These are phyloP conservation scores for Trichophyton mentagrophytes DNA, from an alignment of 2,329 filamentous ascomycete genomes.

Conservation along the genomic window DNA sequence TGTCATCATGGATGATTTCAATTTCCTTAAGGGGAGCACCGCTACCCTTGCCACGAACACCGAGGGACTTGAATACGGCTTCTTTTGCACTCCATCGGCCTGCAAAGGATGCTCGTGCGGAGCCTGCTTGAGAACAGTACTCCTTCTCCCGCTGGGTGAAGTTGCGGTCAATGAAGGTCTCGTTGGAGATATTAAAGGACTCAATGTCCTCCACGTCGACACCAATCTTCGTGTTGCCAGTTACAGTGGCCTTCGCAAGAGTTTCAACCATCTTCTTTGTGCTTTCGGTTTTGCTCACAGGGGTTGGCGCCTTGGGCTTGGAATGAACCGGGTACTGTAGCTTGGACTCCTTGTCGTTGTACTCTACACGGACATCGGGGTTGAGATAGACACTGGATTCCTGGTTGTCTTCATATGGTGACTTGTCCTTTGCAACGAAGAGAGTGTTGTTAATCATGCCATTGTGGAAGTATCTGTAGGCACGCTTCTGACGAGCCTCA, in stretches of 20 bases:
- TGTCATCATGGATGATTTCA: conserved; percentile 71
- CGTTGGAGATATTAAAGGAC: conserved; percentile 82
- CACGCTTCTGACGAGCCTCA: conserved; percentile 89
- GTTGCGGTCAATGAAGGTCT: conserved; percentile 88
- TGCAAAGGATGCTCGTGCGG: conserved; percentile 79
- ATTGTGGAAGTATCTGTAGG: conserved; percentile 97
- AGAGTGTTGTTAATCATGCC: conserved; percentile 95
- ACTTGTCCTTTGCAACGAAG: conserved; percentile 86
- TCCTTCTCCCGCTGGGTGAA: conserved; percentile 74
- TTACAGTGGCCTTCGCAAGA: conserved; percentile 52
- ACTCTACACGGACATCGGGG: conserved; percentile 71
- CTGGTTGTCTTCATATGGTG: conserved; percentile 81
- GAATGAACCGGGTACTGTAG: conserved; percentile 60
- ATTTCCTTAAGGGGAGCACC: conserved; percentile 89
- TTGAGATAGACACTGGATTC: conserved; percentile 84
- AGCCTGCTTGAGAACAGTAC: conserved; percentile 71
- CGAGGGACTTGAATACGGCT: conserved; percentile 93
- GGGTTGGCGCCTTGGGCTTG: conserved; percentile 43
- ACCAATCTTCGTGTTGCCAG: conserved; percentile 64
- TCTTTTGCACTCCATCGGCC: conserved; percentile 97
- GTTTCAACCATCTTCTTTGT: conserved; percentile 66
- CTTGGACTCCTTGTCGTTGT: conserved; percentile 75
- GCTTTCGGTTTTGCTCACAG: conserved; percentile 44
- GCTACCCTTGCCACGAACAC: conserved; percentile 72
- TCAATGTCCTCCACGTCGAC: conserved; percentile 86